Evolutionary conservation across 2,329 filamentous ascomycete species (phyloP).

Genomic region (Cytospora leucostoma): DNA sequence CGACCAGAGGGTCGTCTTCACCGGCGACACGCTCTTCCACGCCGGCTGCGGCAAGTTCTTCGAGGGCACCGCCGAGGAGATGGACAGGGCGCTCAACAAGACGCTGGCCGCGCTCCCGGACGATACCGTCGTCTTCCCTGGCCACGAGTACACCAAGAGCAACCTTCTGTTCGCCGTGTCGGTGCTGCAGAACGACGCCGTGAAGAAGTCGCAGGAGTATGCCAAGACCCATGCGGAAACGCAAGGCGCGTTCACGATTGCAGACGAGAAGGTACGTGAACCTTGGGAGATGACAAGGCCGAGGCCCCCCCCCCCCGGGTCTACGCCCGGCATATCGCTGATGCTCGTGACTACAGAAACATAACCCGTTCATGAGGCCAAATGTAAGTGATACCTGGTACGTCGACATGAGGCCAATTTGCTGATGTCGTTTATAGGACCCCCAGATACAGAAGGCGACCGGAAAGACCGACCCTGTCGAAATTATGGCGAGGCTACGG

Average conservation of each 20-base stretch:
- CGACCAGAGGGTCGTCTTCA: conserved; percentile 79
- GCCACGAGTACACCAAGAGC: conserved; percentile 96
- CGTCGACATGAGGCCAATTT: neutral
- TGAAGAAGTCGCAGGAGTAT: conserved; percentile 76
- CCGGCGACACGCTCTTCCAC: conserved; percentile 94
- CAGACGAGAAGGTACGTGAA: conserved; percentile 82
- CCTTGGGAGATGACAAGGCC: too few relatives aligned
- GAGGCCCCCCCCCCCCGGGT: neutral
- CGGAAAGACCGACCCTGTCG: conserved; percentile 75
- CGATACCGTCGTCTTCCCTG: conserved; percentile 90
- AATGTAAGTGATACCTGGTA: conserved; percentile 55
- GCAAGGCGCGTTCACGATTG: conserved; percentile 94
- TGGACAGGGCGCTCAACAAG: conserved; percentile 91
- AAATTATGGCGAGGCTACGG: conserved; percentile 82
- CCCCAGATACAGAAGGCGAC: conserved; percentile 82
- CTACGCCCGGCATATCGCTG: conserved; percentile 5
- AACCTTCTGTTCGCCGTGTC: conserved; percentile 87
- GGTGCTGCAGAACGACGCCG: conserved; percentile 71
- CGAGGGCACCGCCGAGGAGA: conserved; percentile 84
- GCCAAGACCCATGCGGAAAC: conserved; percentile 81
- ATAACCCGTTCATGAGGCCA: conserved; percentile 96
- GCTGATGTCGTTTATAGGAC: conserved; percentile 54
- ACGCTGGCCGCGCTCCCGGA: conserved; percentile 79
- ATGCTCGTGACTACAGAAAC: conserved; percentile 55
- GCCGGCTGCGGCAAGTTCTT: conserved; percentile 95